A percentile compares a stretch with the other conserved stretches of the same genome.
Evolutionary conservation across 176 grass and related monocot genomes (phyloP).

Genomic region (Saccharum officinarum): DNA sequence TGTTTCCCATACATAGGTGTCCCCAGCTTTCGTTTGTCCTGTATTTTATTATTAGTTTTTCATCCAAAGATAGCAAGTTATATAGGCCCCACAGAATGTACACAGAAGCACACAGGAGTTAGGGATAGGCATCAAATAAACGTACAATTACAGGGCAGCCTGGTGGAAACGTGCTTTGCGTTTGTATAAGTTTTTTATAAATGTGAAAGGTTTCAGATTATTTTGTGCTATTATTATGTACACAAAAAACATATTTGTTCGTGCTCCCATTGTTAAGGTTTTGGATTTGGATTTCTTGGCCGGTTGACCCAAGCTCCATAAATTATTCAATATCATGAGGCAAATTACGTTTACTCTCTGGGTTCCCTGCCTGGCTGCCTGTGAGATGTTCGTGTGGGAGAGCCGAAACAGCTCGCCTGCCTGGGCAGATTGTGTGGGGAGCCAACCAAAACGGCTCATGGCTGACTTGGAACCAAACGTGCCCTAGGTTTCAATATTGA

Average conservation of each 20-base stretch:
- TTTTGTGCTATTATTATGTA: not conserved
- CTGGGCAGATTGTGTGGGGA: too few relatives aligned
- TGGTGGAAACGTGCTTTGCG: not conserved
- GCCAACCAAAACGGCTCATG: too few relatives aligned
- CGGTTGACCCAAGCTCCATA: too few relatives aligned
- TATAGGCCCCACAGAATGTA: conserved; percentile 15
- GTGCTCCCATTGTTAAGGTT: too few relatives aligned
- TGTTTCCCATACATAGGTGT: not conserved
- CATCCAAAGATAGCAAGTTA: conserved; percentile 37
- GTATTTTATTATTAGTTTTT: conserved; percentile 39
- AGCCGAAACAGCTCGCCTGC: too few relatives aligned
- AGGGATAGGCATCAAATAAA: not conserved
- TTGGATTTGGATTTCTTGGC: too few relatives aligned
- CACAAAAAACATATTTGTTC: not conserved
- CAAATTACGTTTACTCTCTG: too few relatives aligned
- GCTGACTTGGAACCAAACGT: too few relatives aligned
- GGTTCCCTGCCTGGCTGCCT: too few relatives aligned
- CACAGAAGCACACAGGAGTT: not conserved
- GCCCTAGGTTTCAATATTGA: too few relatives aligned
- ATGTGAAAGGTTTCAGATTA: not conserved
- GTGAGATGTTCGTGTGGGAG: too few relatives aligned
- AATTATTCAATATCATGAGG: too few relatives aligned
- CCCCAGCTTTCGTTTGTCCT: not conserved
- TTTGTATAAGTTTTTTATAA: not conserved
- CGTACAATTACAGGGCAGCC: not conserved